A percentile compares a stretch with the other conserved stretches of the same genome.
Conservation (phyloP, 768 basidiomycete genomes). For the Mycena albidolilacea region DNA sequence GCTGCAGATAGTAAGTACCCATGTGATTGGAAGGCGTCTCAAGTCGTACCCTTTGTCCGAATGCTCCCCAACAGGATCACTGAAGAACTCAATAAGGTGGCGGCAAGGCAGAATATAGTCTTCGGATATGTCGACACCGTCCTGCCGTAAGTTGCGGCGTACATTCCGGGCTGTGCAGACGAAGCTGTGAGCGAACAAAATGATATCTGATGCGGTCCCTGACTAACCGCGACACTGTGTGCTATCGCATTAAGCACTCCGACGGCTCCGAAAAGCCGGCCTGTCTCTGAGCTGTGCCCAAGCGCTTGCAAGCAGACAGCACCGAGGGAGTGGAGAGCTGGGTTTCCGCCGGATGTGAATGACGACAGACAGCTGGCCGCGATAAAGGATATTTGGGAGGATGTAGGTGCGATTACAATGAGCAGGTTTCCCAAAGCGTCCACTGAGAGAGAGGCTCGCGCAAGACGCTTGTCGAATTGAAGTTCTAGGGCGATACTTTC, state of each 20-base stretch:
- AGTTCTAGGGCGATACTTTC: constrained; percentile 72
- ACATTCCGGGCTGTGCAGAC: constrained; percentile 71
- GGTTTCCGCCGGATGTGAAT: constrained; percentile 78
- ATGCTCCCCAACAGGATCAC: constrained; percentile 57
- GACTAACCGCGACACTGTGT: constrained; percentile 68
- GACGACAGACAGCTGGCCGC: constrained; percentile 73
- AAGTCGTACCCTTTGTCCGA: constrained; percentile 17
- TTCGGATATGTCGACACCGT: constrained; percentile 78
- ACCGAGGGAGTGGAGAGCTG: constrained; percentile 74
- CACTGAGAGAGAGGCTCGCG: constrained; percentile 74
- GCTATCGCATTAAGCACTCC: constrained; percentile 77
- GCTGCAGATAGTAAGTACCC: background rate
- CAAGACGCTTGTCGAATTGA: constrained; percentile 77
- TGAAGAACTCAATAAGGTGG: constrained; percentile 65
- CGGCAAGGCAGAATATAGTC: constrained; percentile 76
- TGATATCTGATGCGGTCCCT: constrained; percentile 36
- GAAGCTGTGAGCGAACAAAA: constrained; percentile 10
- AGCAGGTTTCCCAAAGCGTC: constrained; percentile 77
- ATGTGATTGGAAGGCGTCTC: background rate
- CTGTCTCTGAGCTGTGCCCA: constrained; percentile 63
- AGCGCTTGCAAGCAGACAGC: constrained; percentile 77
- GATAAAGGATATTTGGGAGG: constrained; percentile 69
- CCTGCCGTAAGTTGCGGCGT: constrained; percentile 74
- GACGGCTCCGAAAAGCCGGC: constrained; percentile 80
- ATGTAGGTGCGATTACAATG: constrained; percentile 67